Evolutionary conservation across 1,139 yeast species (phyloP), one percentile per base, ranked within the genome.

Genomic region (Kodamaea fungicola): DNA sequence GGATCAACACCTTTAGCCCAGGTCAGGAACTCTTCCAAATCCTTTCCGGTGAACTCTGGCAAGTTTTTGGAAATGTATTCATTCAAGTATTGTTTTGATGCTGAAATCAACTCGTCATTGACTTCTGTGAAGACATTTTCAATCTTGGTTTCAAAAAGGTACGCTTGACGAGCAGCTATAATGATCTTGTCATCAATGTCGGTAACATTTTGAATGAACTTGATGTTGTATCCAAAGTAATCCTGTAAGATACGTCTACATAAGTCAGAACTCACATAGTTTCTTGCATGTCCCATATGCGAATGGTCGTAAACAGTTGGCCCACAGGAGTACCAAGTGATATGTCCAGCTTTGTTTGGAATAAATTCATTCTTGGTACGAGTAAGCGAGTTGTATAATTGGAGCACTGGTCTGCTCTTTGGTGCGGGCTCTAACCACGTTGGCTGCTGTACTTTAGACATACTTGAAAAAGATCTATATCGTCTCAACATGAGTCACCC

Each of bases 221-320:
- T 73, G 33, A 92, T 76, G 50, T 86, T 80, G 64, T 87, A 92
- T 13, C 96, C 95, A 64, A 94, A 92, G 62, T 88, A 90, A 57
- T 90, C 89, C 58, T 82, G 87, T 47, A 92, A 60, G 34, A 94
- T 76, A 50, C 98, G 76, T 57, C 98, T 79, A 57, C 88, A 85
- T 56, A 92, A 88, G 60, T 94, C 98, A 38, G 88, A 86, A 7
- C 96, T 80, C 35, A 92, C 97, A 57, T 92, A 94, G 65, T 92
- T 92, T 61, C 98, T 74, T 13, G 98, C 98, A 62, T 94, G 99
- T n/a, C 99, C 99, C 97, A 92, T 88, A 57, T 92, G 99, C 37
- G 94, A 80, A 31, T 94, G 82, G 61, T 92, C 96, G 55, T 92
- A 92, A n/a, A 92, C 97, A 0, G 99, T 92, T 8, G 98, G 98